Percentiles rank a stretch among this genome's conserved stretches.
Conservation (phyloP, 441 rosid genomes). For the Populus trichocarpa region DNA sequence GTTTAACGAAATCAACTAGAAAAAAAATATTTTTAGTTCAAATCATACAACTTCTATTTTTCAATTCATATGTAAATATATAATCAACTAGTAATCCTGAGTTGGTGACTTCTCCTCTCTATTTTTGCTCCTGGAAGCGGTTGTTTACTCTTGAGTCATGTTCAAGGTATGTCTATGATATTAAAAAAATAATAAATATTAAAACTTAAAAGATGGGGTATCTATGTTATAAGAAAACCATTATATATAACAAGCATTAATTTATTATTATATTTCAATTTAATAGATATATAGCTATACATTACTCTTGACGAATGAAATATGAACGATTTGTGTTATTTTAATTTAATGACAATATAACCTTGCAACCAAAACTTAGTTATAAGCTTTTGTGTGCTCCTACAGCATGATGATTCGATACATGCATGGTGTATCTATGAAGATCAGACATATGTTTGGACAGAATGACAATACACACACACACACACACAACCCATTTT, state of each 20-base stretch:
- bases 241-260: too few species aligned
- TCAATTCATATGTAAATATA: too few species aligned
- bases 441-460: not conserved
- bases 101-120: too few species aligned
- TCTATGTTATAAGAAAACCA: not conserved
- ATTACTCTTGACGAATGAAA: not conserved
- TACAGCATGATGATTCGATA: not conserved
- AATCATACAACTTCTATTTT: too few species aligned
- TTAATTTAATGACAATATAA: not conserved
- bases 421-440: not conserved
- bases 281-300: not conserved
- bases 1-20: too few species aligned
- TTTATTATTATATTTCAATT: not conserved
- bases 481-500: too few species aligned
- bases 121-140: accelerated
- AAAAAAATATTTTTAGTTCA: too few species aligned
- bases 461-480: not conserved
- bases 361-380: too few species aligned
- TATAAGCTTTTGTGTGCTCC: not conserved
- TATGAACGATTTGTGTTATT: not conserved
- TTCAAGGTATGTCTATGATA: too few species aligned
- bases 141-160: not conserved
- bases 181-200: too few species aligned
- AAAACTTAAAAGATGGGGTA: not conserved
- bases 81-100: too few species aligned